These are phyloP conservation scores for Phylloporus sp. DNA, from an alignment of 768 basidiomycete species.

Conservation along the genomic window DNA sequence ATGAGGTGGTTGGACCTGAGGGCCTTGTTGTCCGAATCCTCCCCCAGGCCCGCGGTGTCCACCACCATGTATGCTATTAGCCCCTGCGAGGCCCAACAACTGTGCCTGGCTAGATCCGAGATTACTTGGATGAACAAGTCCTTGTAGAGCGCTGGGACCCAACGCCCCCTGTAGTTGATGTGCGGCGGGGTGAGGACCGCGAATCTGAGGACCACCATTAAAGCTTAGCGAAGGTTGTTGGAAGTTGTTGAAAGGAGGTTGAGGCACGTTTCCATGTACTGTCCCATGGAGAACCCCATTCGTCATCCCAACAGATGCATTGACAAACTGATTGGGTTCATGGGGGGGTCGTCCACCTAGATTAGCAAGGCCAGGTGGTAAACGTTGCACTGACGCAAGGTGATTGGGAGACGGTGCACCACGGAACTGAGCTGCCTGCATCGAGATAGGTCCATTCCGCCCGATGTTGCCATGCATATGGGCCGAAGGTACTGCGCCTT, in stretches of 20 bases:
- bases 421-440: conserved; percentile 63
- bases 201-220: conserved; percentile 39
- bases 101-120: conserved; percentile 47
- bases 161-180: conserved; percentile 47
- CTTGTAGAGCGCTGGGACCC: conserved; percentile 45
- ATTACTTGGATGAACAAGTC: conserved; percentile 48
- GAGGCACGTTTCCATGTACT: conserved; percentile 44
- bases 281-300: conserved; percentile 43
- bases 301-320: conserved; percentile 39
- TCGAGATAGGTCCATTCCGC: conserved; percentile 48
- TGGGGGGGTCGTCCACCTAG: conserved; percentile 79
- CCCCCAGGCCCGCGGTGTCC: conserved; percentile 44
- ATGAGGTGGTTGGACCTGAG: conserved; percentile 30
- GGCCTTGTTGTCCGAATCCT: conserved; percentile 34
- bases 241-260: conserved; percentile 52
- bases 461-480: conserved; percentile 45
- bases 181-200: conserved; percentile 42
- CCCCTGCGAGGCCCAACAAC: conserved; percentile 41
- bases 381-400: conserved; percentile 48
- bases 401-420: conserved; percentile 63
- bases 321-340: conserved; percentile 61
- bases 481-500: conserved; percentile 42
- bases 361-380: conserved; percentile 79
- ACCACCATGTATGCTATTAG: conserved; percentile 43
- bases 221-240: conserved; percentile 43